Evolutionary conservation across 768 basidiomycete species (phyloP).

Genomic region (Hirschioporus abietinus): DNA sequence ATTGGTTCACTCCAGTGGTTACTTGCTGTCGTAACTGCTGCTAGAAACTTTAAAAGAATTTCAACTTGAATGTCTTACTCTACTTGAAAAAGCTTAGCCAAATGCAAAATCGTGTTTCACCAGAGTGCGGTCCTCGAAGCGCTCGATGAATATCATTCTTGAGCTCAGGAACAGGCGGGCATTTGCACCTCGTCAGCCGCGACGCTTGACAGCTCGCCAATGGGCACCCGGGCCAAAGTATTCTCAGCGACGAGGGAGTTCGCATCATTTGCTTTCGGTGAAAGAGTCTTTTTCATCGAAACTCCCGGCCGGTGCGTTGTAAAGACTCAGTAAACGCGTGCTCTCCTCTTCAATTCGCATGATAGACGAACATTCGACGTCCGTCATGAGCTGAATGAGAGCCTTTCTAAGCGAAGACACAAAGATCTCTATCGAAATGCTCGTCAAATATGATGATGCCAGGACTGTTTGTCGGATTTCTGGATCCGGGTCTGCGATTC

Average conservation of each 20-base stretch:
- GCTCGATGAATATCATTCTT: constrained; percentile 86
- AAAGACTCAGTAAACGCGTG: constrained; percentile 80
- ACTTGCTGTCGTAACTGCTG: too few species aligned
- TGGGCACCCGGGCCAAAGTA: constrained; percentile 87
- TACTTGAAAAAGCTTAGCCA: constrained; percentile 92
- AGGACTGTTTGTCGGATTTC: constrained; percentile 84
- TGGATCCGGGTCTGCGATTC: constrained; percentile 91
- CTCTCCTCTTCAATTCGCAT: constrained; percentile 85
- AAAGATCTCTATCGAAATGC: constrained; percentile 93
- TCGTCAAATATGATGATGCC: constrained; percentile 80
- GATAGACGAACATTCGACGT: constrained; percentile 92
- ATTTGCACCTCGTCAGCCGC: constrained; percentile 91
- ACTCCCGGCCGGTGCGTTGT: constrained; percentile 92
- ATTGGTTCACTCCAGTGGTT: too few species aligned
- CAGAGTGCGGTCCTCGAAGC: constrained; percentile 84
- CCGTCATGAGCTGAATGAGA: constrained; percentile 92
- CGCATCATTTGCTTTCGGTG: constrained; percentile 81
- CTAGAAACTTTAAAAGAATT: too few species aligned
- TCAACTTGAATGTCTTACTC: constrained; percentile 93
- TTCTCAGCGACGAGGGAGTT: constrained; percentile 89
- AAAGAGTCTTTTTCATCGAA: constrained; percentile 88
- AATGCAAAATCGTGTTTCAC: constrained; percentile 92
- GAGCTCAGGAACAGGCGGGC: constrained; percentile 75
- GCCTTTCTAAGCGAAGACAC: constrained; percentile 97
- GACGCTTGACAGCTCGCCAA: constrained; percentile 89